These are phyloP conservation scores for Leishmania amazonensis DNA, from an alignment of 208 protist species.

Conservation along the genomic window DNA sequence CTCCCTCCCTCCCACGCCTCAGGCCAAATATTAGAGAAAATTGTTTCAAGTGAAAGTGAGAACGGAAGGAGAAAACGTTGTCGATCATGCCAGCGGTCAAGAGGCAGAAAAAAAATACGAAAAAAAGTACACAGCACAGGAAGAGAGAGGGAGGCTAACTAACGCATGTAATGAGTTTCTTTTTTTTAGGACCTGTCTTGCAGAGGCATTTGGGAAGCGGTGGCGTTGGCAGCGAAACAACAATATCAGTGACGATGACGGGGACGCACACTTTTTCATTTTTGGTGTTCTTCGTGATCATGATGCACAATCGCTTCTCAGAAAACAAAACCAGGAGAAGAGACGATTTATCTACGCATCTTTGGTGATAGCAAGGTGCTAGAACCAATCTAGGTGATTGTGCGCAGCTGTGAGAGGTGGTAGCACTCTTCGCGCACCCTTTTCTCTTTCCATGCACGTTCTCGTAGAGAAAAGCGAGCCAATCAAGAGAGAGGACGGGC, in stretches of 20 bases:
- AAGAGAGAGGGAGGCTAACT: not conserved
- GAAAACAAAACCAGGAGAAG: constrained; percentile 5
- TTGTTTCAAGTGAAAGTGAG: not conserved
- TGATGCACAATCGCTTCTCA: constrained; percentile 12
- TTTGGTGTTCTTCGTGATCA: constrained; percentile 5
- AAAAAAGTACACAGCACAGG: not conserved
- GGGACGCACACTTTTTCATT: constrained; percentile 6
- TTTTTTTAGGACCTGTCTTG: constrained; percentile 11
- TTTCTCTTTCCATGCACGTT: not conserved
- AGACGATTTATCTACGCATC: not conserved
- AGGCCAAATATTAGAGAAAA: not conserved
- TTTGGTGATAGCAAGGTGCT: not conserved
- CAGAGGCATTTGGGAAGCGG: constrained; percentile 3
- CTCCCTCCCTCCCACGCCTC: not conserved
- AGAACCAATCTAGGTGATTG: not conserved
- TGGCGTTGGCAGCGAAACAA: constrained; percentile 1
- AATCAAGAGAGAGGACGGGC: not conserved
- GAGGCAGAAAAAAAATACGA: not conserved
- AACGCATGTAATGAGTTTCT: constrained; percentile 11
- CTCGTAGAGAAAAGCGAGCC: not conserved
- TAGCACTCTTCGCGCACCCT: not conserved
- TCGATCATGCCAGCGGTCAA: not conserved
- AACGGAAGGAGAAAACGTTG: not conserved
- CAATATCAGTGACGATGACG: constrained; percentile 14
- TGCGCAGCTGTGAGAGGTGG: not conserved